Conservation (phyloP, 495 filamentous ascomycete species). For the Daldinia vernicosa region DNA sequence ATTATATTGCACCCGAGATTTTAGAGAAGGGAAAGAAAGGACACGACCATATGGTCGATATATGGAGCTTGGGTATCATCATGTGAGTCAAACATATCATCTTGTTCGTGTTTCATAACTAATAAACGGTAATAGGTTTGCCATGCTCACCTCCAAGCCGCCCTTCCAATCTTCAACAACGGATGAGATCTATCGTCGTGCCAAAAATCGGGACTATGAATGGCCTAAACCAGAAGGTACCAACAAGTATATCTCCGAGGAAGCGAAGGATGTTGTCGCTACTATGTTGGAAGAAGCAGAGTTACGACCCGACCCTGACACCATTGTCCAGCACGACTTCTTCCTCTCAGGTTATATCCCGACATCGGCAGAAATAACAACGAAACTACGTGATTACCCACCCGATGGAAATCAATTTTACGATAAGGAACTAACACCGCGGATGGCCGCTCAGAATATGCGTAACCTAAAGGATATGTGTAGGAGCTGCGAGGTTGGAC, state of each 20-base stretch:
- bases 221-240: constrained; percentile 70
- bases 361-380: constrained; percentile 57
- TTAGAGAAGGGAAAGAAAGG: constrained; percentile 85
- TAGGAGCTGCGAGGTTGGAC: constrained; percentile 58
- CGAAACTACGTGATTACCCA: constrained; percentile 58
- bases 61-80: constrained; percentile 97
- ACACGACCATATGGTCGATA: constrained; percentile 89
- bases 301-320: constrained; percentile 77
- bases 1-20: constrained; percentile 98
- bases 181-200: constrained; percentile 84
- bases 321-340: constrained; percentile 83
- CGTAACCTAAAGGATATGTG: constrained; percentile 55
- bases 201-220: constrained; percentile 74
- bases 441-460: constrained; percentile 45
- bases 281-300: constrained; percentile 78
- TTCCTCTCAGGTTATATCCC: constrained; percentile 74
- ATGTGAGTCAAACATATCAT: constrained; percentile 65
- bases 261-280: constrained; percentile 82
- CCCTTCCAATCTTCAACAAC: constrained; percentile 88
- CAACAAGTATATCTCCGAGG: constrained; percentile 61
- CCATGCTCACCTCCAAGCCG: constrained; percentile 88
- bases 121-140: constrained; percentile 65
- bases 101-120: constrained; percentile 15
- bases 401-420: constrained; percentile 58
- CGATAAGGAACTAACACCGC: constrained; percentile 38